Conservation (phyloP, 2,329 filamentous ascomycete species). For the Botrytis fabae region DNA sequence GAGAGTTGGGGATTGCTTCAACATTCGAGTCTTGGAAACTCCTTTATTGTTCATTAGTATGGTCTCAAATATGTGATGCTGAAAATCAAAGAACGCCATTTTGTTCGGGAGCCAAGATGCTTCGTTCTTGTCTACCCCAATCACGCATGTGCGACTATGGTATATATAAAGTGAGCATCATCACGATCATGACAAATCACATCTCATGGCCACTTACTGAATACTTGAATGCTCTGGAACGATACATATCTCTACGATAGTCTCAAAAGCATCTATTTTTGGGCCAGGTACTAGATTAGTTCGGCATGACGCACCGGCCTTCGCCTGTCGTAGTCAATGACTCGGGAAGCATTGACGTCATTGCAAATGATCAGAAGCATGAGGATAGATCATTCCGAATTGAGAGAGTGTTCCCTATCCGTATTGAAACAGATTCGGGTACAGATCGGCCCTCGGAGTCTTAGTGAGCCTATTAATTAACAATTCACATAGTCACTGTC, state of each 20-base stretch:
- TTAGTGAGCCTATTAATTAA: background rate
- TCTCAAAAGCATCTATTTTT: background rate
- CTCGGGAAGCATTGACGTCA: background rate
- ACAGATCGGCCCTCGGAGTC: background rate
- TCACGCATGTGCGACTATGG: background rate
- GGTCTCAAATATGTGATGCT: background rate
- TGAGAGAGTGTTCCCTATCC: slow-evolving; percentile 23
- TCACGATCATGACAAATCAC: background rate
- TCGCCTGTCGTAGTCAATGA: too few relatives aligned
- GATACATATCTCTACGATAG: background rate
- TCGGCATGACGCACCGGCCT: background rate
- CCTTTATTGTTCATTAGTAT: background rate
- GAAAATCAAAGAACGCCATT: background rate
- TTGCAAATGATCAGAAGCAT: background rate
- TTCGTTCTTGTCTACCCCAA: background rate
- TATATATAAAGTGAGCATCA: background rate
- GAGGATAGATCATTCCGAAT: background rate
- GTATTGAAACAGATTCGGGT: slow-evolving; percentile 20
- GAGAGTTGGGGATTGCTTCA: background rate
- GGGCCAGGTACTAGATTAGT: background rate
- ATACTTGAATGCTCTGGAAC: background rate
- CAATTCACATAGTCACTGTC: background rate
- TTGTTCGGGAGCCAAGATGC: background rate
- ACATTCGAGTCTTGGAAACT: background rate
- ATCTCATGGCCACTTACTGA: background rate